These are phyloP conservation scores for Thraustotheca clavata DNA, from an alignment of 352 stramenopile species.

Conservation along the genomic window DNA sequence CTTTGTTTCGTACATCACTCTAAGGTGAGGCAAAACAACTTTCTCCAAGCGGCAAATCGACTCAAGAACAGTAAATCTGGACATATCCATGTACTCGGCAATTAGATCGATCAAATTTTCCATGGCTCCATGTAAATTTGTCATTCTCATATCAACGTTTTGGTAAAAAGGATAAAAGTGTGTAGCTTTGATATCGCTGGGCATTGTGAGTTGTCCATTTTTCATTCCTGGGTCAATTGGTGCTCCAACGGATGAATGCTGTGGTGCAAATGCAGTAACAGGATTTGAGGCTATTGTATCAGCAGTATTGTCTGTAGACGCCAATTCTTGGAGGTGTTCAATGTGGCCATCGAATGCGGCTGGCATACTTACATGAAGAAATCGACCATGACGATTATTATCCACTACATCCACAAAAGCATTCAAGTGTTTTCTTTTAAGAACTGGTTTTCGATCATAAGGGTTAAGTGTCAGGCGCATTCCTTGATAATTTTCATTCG, in stretches of 20 bases:
- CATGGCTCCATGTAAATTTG: neutral
- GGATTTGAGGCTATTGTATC: neutral
- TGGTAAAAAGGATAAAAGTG: neutral
- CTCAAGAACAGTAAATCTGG: neutral
- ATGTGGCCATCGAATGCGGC: neutral
- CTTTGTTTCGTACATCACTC: too few species aligned
- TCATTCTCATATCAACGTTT: neutral
- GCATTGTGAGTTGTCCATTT: too few species aligned
- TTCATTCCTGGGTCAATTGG: neutral
- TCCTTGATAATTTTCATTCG: neutral
- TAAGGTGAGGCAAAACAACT: too few species aligned
- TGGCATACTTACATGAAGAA: neutral
- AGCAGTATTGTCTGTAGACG: neutral
- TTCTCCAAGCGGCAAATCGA: neutral
- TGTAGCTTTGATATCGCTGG: neutral
- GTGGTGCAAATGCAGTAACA: neutral
- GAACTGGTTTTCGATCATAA: neutral
- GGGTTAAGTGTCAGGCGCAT: neutral
- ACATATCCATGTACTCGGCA: slow-evolving; percentile 20
- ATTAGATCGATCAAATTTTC: neutral
- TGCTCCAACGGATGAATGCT: neutral
- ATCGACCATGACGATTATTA: neutral
- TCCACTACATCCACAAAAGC: neutral
- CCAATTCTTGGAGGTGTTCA: neutral
- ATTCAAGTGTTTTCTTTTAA: neutral